phyloP scores from a whole-genome alignment of 176 grass and related monocot genomes.

The Aegilops bicornis region DNA sequence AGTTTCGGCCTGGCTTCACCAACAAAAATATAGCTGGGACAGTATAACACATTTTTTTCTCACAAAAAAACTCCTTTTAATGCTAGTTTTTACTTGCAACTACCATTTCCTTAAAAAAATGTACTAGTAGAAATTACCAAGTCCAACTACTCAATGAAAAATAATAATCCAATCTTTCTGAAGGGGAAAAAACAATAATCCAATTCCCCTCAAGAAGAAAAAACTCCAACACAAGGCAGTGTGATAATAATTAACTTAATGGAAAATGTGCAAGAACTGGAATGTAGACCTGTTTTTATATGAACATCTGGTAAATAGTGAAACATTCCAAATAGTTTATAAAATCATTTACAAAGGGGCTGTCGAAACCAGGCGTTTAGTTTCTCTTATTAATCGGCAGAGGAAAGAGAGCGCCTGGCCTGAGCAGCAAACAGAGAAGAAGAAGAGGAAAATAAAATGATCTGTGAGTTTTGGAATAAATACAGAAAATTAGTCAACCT shows the following conservation, averaged over 20 bases:
- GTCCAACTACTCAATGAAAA: not conserved
- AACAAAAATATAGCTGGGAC: not conserved
- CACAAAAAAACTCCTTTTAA: not conserved
- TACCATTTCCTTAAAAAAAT: too few species aligned
- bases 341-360: not conserved
- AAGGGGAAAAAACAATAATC: too few species aligned
- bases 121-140: not conserved
- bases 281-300: not conserved
- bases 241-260: not conserved
- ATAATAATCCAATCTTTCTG: too few species aligned
- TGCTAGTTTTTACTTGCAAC: too few species aligned
- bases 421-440: not conserved
- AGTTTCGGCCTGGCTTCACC: not conserved
- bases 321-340: slow-evolving; percentile 5
- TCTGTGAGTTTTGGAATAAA: slow-evolving; percentile 12
- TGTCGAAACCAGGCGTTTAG: not conserved
- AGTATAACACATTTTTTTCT: not conserved
- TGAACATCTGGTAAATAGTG: not conserved
- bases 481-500: slow-evolving; percentile 6
- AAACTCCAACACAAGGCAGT: not conserved
- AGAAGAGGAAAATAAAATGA: not conserved
- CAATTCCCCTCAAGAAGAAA: too few species aligned
- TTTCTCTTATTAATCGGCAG: not conserved
- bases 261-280: not conserved
- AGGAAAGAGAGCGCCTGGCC: not conserved